Evolutionary conservation across 108 stramenopile genomes (phyloP).

Genomic region (Bacterosira constricta): DNA sequence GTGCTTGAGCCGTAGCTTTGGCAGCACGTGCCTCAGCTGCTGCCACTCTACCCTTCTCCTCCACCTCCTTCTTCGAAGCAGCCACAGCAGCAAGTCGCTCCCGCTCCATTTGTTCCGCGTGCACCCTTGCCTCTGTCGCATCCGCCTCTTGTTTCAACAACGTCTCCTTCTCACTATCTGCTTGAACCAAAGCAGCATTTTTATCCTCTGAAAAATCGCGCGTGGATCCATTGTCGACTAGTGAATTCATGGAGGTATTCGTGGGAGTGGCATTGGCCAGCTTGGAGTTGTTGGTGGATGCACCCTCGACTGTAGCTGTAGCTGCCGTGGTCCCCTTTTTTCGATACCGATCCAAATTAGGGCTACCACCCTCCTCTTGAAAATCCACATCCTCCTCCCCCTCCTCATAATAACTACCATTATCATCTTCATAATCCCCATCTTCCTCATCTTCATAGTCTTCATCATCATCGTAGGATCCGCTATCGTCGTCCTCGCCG

Average conservation of each 20-base stretch:
- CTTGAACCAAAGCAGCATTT: too few species aligned
- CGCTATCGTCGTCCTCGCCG: background rate
- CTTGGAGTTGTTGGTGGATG: too few species aligned
- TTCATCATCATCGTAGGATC: constrained; percentile 8
- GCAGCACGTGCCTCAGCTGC: background rate
- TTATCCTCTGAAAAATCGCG: too few species aligned
- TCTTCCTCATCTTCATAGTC: constrained; percentile 11
- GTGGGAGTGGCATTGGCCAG: too few species aligned
- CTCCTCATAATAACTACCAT: constrained; percentile 14
- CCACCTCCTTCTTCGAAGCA: background rate
- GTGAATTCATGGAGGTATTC: too few species aligned
- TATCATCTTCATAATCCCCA: constrained; percentile 21
- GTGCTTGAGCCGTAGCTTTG: background rate
- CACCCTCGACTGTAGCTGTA: too few species aligned
- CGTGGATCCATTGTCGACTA: too few species aligned
- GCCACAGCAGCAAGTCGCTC: background rate
- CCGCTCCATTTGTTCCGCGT: constrained; percentile 8
- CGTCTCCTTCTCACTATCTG: background rate
- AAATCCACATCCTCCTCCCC: constrained; percentile 22
- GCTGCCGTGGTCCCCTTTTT: too few species aligned
- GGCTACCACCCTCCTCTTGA: constrained; percentile 7
- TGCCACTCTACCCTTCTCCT: background rate
- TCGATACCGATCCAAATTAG: constrained; percentile 30
- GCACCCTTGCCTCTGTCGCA: background rate
- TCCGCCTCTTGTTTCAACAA: constrained; percentile 5